Percentiles rank a stretch among this genome's conserved stretches.
phyloP scores from a whole-genome alignment of 768 basidiomycete genomes.

The Hygrocybe punicea region DNA sequence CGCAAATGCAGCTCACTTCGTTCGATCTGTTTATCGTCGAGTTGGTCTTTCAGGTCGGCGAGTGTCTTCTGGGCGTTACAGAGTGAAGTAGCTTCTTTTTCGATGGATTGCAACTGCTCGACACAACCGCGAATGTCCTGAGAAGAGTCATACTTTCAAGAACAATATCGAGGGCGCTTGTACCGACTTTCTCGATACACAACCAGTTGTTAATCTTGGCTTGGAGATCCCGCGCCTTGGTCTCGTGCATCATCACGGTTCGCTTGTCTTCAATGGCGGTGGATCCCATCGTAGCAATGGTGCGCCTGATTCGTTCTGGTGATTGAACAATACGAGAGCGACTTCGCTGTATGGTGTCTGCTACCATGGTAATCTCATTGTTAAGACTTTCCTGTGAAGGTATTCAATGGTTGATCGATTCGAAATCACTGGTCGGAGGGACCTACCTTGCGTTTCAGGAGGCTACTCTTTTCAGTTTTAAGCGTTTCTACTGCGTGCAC shows the following conservation, averaged over 20 bases:
- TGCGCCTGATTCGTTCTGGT: slow-evolving; percentile 83
- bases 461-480: slow-evolving; percentile 64
- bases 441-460: slow-evolving; percentile 62
- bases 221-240: slow-evolving; percentile 74
- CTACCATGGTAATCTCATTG: slow-evolving; percentile 54
- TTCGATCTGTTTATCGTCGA: slow-evolving; percentile 74
- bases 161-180: not conserved
- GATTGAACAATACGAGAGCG: slow-evolving; percentile 83
- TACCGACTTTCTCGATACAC: slow-evolving; percentile 67
- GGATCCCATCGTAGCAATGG: slow-evolving; percentile 70
- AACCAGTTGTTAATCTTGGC: slow-evolving; percentile 67
- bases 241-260: slow-evolving; percentile 59
- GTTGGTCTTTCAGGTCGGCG: slow-evolving; percentile 60
- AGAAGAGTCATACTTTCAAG: slow-evolving; percentile 3
- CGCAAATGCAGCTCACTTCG: slow-evolving; percentile 62
- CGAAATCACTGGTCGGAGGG: not conserved
- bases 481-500: slow-evolving; percentile 66
- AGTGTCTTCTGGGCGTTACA: slow-evolving; percentile 65
- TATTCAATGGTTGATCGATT: not conserved
- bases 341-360: slow-evolving; percentile 60
- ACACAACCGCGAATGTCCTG: slow-evolving; percentile 70
- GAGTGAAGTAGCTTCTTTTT: slow-evolving; percentile 62
- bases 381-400: slow-evolving; percentile 55
- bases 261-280: slow-evolving; percentile 70
- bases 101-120: slow-evolving; percentile 73